Evolutionary conservation across 2,329 filamentous ascomycete species (phyloP), one percentile per base, ranked within the genome.

Genomic region (Penicillium sp.): DNA sequence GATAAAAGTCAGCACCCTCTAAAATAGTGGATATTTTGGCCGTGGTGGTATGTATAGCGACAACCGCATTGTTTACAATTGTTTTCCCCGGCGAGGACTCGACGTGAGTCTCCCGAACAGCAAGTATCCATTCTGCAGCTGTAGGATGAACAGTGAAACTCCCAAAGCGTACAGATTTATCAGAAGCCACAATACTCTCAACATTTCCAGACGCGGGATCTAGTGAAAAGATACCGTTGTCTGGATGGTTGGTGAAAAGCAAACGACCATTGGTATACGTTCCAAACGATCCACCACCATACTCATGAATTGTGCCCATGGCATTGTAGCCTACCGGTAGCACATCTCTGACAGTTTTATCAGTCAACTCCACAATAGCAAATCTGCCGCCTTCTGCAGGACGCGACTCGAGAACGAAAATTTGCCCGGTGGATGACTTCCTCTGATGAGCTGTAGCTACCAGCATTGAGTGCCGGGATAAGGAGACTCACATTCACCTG

Each of bases 1-100:
- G 77, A 62, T 82, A 83, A 52, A 83, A 83, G 62, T 83, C 81
- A 3, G 79, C 76, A 0, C 75, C 79, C 5, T 70, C 59, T 0
- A 73, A 70, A 5, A 82, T 65, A 28, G 64, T 71, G 1, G 77
- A 71, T 26, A 28, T 23, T 8, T 54, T 47, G 28, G 7, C 73
- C 64, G 2, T 65, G 63, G 14, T 60, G 59, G 7, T 57, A 54
- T 12, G 63, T 55, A 52, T 71, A 60, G 46, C 43, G 70, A 68
- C 3, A 63, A 64, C 2, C 69, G 66, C 16, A 72, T 48, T 12
- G 2, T 38, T 48, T 28, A 54, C 52, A 26, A 28, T 38, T 12
- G 21, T 16, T 1, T 12, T 21, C 16, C 45, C 52, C 3, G 35
- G 42, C 1, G 42, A 28, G 26, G 8, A 7, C 30, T 48, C 47